These are phyloP conservation scores for Mollisiaceae sp. DNA, from an alignment of 2,329 filamentous ascomycete species.

Conservation along the genomic window DNA sequence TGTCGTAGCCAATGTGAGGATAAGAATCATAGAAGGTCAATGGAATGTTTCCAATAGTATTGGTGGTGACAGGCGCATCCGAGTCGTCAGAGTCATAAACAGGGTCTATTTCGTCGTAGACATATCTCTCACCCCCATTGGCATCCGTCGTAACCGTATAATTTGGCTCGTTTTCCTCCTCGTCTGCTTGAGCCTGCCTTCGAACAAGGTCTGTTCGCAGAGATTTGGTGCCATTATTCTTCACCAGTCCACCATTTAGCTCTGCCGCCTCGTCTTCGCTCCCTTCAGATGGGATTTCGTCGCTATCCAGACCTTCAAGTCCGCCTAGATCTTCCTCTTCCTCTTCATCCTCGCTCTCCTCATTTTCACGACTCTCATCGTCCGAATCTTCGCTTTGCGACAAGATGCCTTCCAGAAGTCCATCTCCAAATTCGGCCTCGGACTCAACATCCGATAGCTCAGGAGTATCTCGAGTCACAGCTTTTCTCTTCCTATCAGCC, in stretches of 20 bases:
- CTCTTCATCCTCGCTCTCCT: slow-evolving; percentile 53
- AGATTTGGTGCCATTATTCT: slow-evolving; percentile 47
- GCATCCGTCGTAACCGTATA: slow-evolving; percentile 75
- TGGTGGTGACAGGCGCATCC: slow-evolving; percentile 76
- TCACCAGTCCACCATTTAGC: slow-evolving; percentile 47
- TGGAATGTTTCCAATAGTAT: slow-evolving; percentile 95
- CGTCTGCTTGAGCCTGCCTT: slow-evolving; percentile 25
- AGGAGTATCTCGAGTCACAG: slow-evolving; percentile 58
- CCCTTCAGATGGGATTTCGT: slow-evolving; percentile 53
- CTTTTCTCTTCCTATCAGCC: slow-evolving; percentile 63
- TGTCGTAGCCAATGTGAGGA: slow-evolving; percentile 97
- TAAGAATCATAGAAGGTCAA: slow-evolving; percentile 96
- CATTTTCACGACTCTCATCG: slow-evolving; percentile 52
- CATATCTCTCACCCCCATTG: slow-evolving; percentile 86
- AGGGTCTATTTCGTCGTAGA: slow-evolving; percentile 92
- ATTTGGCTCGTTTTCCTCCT: slow-evolving; percentile 51
- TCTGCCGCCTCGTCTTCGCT: slow-evolving; percentile 40
- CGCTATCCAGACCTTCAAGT: slow-evolving; percentile 52
- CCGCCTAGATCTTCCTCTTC: slow-evolving; percentile 47
- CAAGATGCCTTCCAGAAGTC: slow-evolving; percentile 60
- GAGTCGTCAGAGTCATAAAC: slow-evolving; percentile 96
- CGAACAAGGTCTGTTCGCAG: slow-evolving; percentile 36
- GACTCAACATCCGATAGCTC: slow-evolving; percentile 56
- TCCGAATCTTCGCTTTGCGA: slow-evolving; percentile 63
- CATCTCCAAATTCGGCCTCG: slow-evolving; percentile 64